These are phyloP conservation scores for Nissolia schottii DNA, from an alignment of 306 rosid genomes.

Conservation along the genomic window DNA sequence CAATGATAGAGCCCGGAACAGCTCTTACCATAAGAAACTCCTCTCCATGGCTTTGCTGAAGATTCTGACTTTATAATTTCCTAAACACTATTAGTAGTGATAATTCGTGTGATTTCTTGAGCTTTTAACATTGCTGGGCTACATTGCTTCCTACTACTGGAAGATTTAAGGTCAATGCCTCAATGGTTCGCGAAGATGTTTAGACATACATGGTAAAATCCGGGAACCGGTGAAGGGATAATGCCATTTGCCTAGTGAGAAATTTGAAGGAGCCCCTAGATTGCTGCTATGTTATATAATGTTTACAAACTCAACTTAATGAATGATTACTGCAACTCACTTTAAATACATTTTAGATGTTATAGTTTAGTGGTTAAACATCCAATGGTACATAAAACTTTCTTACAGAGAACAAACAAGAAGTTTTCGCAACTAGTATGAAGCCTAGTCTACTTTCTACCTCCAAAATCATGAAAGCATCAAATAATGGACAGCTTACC, in stretches of 20 bases:
- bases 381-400: background rate
- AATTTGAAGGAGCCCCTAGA: background rate
- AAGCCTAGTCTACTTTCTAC: background rate
- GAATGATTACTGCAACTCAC: background rate
- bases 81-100: no score
- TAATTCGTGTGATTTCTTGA: conserved; percentile 45
- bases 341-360: background rate
- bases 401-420: background rate
- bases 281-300: background rate
- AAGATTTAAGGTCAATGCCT: background rate
- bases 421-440: background rate
- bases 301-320: background rate
- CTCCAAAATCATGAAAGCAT: background rate
- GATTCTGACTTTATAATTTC: no score
- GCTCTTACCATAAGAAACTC: no score
- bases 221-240: background rate
- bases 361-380: no score
- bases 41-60: no score
- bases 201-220: background rate
- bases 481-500: background rate
- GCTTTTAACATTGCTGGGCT: conserved; percentile 30
- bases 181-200: background rate
- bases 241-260: background rate
- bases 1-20: no score
- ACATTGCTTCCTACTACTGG: background rate